Conservation (phyloP, 768 basidiomycete species). For the Tulasnella sp. region DNA sequence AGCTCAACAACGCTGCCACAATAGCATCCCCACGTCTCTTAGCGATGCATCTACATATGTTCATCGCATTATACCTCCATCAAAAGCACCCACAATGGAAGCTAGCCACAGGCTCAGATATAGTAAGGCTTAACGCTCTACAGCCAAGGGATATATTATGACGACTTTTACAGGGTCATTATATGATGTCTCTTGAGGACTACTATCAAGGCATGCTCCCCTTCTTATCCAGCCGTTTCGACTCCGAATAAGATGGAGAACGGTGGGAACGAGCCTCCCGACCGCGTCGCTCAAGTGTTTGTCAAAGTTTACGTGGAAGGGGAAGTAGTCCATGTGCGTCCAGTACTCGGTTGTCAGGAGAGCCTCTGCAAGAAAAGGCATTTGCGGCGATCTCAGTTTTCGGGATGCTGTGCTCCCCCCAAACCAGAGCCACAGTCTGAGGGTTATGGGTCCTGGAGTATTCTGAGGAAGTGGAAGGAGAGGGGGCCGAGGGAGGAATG, state of each 20-base stretch:
- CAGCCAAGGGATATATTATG: background rate
- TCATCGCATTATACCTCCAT: background rate
- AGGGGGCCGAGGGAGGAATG: background rate
- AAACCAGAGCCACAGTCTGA: background rate
- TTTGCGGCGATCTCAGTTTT: too few species aligned
- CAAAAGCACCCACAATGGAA: slow-evolving; percentile 23
- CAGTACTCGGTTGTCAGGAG: too few species aligned
- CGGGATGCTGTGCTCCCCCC: background rate
- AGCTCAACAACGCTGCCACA: background rate
- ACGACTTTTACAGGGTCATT: slow-evolving; percentile 13
- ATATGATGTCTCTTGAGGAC: slow-evolving; percentile 28
- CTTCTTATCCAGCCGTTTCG: too few species aligned
- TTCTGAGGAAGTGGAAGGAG: slow-evolving; percentile 16
- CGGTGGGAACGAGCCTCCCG: too few species aligned
- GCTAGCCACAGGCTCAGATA: slow-evolving; percentile 27
- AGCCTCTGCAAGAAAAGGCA: too few species aligned
- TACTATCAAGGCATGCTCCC: slow-evolving; percentile 30
- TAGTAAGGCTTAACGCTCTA: background rate
- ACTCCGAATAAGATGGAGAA: too few species aligned
- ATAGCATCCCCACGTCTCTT: background rate
- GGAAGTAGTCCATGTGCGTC: too few species aligned
- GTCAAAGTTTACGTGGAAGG: too few species aligned
- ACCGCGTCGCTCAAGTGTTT: slow-evolving; percentile 1
- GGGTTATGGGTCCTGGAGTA: background rate
- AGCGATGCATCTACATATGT: background rate